Evolutionary conservation across 2,329 filamentous ascomycete genomes (phyloP).

Genomic region (Aspergillus vadensis): DNA sequence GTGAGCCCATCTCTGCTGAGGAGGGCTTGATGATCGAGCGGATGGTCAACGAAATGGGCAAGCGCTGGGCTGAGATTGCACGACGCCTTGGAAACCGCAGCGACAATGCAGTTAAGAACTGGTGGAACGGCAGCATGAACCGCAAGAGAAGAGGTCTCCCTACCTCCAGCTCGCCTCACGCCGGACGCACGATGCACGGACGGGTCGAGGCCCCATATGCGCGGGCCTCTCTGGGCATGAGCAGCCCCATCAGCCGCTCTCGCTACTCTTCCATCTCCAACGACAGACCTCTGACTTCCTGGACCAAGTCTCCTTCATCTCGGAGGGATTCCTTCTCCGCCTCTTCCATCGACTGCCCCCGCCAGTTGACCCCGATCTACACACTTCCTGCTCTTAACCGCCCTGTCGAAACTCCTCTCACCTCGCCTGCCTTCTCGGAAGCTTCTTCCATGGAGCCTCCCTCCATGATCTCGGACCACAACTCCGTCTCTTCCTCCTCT

Average conservation of each 20-base stretch:
- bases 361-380: slow-evolving; percentile 42
- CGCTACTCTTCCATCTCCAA: slow-evolving; percentile 31
- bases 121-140: slow-evolving; percentile 95
- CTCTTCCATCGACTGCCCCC: slow-evolving; percentile 23
- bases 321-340: slow-evolving; percentile 30
- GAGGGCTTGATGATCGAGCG: slow-evolving; percentile 74
- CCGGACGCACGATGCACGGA: slow-evolving; percentile 36
- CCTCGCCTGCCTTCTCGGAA: slow-evolving; percentile 66
- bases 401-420: slow-evolving; percentile 58
- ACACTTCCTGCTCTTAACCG: slow-evolving; percentile 42
- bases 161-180: slow-evolving; percentile 37
- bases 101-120: slow-evolving; percentile 96
- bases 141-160: slow-evolving; percentile 61
- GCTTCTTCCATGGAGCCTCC: slow-evolving; percentile 63
- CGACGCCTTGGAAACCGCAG: slow-evolving; percentile 78
- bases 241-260: slow-evolving; percentile 31
- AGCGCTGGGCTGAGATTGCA: slow-evolving; percentile 92
- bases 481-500: slow-evolving; percentile 65
- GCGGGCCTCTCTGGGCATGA: slow-evolving; percentile 30
- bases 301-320: slow-evolving; percentile 23
- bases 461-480: slow-evolving; percentile 70
- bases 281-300: slow-evolving; percentile 25
- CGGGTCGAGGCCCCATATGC: slow-evolving; percentile 44
- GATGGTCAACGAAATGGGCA: slow-evolving; percentile 76
- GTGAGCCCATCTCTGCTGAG: slow-evolving; percentile 69